Evolutionary conservation across 768 basidiomycete genomes (phyloP).

Genomic region (Tubosaeta sp.): DNA sequence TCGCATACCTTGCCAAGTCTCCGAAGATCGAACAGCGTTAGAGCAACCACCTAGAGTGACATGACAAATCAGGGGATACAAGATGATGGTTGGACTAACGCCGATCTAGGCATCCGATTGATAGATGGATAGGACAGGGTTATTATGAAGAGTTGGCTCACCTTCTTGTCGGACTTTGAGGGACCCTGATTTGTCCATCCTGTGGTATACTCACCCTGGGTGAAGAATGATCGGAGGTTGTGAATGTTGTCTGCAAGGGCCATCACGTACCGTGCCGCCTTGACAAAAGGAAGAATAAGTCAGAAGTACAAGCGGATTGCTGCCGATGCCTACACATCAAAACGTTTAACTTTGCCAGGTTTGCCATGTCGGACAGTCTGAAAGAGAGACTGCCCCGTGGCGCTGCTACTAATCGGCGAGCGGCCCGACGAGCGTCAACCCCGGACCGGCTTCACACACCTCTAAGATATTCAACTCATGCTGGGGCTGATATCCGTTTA

Average conservation of each 20-base stretch:
- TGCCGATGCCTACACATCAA: constrained; percentile 63
- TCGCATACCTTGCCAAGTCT: constrained; percentile 66
- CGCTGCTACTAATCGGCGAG: neutral
- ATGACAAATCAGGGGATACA: constrained; percentile 6
- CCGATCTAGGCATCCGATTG: constrained; percentile 49
- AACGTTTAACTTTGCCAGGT: constrained; percentile 55
- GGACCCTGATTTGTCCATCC: constrained; percentile 93
- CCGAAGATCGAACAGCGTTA: constrained; percentile 87
- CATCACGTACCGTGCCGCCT: constrained; percentile 44
- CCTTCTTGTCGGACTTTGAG: constrained; percentile 94
- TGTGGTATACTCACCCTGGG: constrained; percentile 85
- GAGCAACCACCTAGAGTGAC: constrained; percentile 67
- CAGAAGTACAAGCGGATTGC: neutral
- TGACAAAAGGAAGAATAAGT: constrained; percentile 10
- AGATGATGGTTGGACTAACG: constrained; percentile 37
- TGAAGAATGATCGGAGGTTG: constrained; percentile 1
- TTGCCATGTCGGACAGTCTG: constrained; percentile 35
- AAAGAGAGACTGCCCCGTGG: neutral
- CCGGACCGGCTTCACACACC: neutral
- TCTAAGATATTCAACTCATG: no score
- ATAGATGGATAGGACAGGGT: neutral
- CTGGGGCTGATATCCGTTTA: no score
- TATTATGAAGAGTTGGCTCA: constrained; percentile 24
- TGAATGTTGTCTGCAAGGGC: neutral
- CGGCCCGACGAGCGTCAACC: constrained; percentile 3